A percentile compares a stretch with the other conserved stretches of the same genome.
Evolutionary conservation across 306 rosid genomes (phyloP).

Genomic region (Medicago lupulina): DNA sequence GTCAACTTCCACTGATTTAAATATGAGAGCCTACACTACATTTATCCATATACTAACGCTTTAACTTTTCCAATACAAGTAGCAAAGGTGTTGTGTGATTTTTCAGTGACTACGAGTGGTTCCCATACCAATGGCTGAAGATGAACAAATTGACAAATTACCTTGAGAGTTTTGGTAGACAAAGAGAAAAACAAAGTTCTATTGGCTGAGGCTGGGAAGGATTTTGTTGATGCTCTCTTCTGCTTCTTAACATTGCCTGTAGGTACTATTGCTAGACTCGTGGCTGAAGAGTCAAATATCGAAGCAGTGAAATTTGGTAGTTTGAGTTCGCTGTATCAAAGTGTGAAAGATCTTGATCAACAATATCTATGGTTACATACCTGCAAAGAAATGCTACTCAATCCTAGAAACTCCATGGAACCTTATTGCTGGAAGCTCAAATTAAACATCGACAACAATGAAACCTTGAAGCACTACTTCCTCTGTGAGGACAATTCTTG

Average conservation of each 20-base stretch:
- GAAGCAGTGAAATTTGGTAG: not conserved
- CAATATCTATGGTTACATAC: not conserved
- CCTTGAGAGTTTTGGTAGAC: not conserved
- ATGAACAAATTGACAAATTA: too few relatives aligned
- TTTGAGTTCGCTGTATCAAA: not conserved
- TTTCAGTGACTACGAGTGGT: too few relatives aligned
- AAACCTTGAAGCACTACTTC: not conserved
- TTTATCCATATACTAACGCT: too few relatives aligned
- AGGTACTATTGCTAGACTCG: not conserved
- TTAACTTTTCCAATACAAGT: too few relatives aligned
- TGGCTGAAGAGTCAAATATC: not conserved
- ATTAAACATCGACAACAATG: not conserved
- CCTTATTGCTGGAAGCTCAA: not conserved
- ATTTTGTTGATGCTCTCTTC: not conserved
- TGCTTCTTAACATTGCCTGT: not conserved
- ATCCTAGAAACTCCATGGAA: not conserved
- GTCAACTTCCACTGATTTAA: too few relatives aligned
- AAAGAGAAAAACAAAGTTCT: not conserved
- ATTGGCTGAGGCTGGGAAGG: not conserved
- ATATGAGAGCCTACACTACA: too few relatives aligned
- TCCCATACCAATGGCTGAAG: too few relatives aligned
- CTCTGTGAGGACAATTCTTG: not conserved
- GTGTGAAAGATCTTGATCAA: not conserved
- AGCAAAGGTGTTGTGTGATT: too few relatives aligned
- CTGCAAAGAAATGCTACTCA: not conserved